Evolutionary conservation across 148 eudicot species (phyloP).

Genomic region (Bassia scoparia): DNA sequence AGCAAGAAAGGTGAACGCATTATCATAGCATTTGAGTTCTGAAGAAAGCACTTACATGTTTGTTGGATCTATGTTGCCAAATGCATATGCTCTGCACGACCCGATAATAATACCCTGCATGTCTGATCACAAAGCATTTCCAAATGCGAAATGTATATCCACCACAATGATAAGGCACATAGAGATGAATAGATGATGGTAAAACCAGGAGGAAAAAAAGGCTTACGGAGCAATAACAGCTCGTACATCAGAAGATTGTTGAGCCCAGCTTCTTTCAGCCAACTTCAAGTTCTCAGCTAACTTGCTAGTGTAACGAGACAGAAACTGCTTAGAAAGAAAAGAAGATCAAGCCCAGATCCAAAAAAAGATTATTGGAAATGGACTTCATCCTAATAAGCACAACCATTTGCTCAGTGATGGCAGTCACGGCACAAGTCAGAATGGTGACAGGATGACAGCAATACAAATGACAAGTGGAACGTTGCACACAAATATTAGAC

Average conservation of each 20-base stretch:
- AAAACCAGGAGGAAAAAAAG: constrained; percentile 12
- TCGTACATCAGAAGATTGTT: constrained; percentile 81
- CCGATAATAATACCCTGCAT: constrained; percentile 99
- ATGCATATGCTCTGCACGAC: constrained; percentile 95
- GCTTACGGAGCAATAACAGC: constrained; percentile 99
- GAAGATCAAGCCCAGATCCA: background rate
- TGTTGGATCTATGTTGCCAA: constrained; percentile 85
- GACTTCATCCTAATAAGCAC: background rate
- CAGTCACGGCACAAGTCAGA: no score
- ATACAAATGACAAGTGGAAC: no score
- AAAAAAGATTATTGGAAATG: background rate
- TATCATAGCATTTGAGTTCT: background rate
- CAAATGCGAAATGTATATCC: constrained; percentile 11
- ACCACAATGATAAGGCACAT: background rate
- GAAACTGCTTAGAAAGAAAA: constrained; percentile 10
- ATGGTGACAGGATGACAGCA: no score
- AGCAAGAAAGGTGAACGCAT: background rate
- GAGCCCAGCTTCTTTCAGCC: constrained; percentile 67
- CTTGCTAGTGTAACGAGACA: constrained; percentile 45
- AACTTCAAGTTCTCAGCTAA: constrained; percentile 77
- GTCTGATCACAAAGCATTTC: constrained; percentile 41
- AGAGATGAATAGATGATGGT: background rate
- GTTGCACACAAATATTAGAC: background rate
- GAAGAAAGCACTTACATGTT: constrained; percentile 55
- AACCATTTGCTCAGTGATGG: no score